Percentiles rank a stretch among this genome's conserved stretches.
These are phyloP conservation scores for Acacia crassicarpa DNA, from an alignment of 306 rosid genomes.

Conservation along the genomic window DNA sequence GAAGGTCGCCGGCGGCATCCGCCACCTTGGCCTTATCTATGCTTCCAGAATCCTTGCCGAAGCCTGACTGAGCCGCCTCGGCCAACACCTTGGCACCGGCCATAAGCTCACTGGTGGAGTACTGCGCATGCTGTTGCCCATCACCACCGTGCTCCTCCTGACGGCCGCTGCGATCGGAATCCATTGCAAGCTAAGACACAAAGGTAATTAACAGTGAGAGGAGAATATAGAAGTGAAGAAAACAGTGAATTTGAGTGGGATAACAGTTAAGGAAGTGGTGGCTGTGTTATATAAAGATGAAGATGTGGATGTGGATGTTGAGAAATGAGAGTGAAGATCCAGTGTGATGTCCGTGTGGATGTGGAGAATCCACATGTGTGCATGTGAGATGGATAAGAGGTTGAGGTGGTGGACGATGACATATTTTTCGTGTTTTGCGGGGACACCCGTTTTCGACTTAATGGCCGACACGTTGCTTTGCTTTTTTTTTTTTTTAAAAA, in stretches of 20 bases:
- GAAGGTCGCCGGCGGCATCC: constrained; percentile 46
- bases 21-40: constrained; percentile 53
- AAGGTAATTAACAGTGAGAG: background rate
- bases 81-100: constrained; percentile 52
- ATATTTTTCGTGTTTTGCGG: background rate
- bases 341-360: background rate
- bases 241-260: background rate
- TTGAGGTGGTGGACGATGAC: background rate
- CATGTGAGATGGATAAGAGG: background rate
- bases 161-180: background rate
- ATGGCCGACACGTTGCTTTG: too few species aligned
- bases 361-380: background rate
- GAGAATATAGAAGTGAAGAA: background rate
- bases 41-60: constrained; percentile 24
- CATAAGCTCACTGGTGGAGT: constrained; percentile 39
- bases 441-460: too few species aligned
- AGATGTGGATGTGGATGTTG: background rate
- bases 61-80: constrained; percentile 37
- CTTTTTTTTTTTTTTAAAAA: too few species aligned
- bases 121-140: background rate
- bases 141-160: background rate
- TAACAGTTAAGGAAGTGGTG: background rate
- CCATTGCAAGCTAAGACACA: constrained; percentile 12
- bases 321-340: background rate
- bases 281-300: background rate